A percentile compares a stretch with the other conserved stretches of the same genome.
Evolutionary conservation across 805 yeast species (phyloP).

Genomic region (Cyberlindnera saturnus): DNA sequence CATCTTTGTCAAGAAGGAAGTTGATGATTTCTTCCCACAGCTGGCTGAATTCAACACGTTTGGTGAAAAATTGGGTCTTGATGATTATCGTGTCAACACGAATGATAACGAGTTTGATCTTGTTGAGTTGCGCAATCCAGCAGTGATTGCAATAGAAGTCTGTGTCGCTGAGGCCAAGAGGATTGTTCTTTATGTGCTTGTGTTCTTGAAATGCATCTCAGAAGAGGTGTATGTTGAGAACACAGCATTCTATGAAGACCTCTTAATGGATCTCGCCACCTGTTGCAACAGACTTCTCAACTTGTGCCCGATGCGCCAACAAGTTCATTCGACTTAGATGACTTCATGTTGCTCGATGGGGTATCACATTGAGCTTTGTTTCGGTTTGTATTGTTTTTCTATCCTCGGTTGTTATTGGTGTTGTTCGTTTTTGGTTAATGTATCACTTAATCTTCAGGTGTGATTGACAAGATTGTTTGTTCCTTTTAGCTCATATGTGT

Average conservation of each 20-base stretch:
- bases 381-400: neutral
- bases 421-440: neutral
- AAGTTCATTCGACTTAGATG: constrained; percentile 26
- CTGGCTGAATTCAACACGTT: constrained; percentile 1
- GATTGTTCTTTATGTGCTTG: neutral
- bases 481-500: neutral
- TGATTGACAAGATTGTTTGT: neutral
- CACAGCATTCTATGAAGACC: neutral
- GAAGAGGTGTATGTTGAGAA: neutral
- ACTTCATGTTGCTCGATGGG: constrained; percentile 23
- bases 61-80: constrained; percentile 11
- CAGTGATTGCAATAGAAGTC: constrained; percentile 28
- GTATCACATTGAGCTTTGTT: constrained; percentile 10
- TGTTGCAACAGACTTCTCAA: constrained; percentile 3
- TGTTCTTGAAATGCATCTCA: neutral
- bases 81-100: constrained; percentile 17
- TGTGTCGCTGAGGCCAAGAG: no score
- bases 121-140: constrained; percentile 42
- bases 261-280: neutral
- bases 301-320: constrained; percentile 30
- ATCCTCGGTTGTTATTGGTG: neutral
- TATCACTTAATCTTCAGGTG: neutral
- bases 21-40: constrained; percentile 10
- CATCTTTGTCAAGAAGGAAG: constrained; percentile 13
- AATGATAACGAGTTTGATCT: constrained; percentile 29